Evolutionary conservation across 2,329 filamentous ascomycete genomes (phyloP), one percentile per base, ranked within the genome.

Genomic region (Dendryphion nanum): DNA sequence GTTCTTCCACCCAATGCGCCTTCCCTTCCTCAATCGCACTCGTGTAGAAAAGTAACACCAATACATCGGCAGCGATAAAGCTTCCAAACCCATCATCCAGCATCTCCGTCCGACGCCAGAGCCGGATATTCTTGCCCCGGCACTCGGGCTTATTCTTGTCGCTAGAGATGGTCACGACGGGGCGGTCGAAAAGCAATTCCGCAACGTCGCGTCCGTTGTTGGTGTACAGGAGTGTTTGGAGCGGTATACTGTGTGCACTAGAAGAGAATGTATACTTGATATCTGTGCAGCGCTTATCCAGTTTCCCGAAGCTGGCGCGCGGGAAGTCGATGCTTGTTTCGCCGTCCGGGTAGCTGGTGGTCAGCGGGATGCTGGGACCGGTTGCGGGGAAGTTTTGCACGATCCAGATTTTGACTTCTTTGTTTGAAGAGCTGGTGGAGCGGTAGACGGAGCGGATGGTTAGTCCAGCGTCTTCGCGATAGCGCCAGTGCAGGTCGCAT

Each of bases 1-100:
- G 58, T 30, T 63, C 59, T 35, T 63, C 56, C 3, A 63, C 58
- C 59, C 59, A 63, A 15, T 63, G 58, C 8, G 49, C 55, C 20
- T 50, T 52, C 4, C 56, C 55, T 20, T 55, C 55, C 7, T 40
- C 8, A 4, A 61, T 30, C 2, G 50, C 53, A 18, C 48, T 59
- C 2, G 59, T 61, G 36, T 60, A 63, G 33, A 62, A 62, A 3
- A 63, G 43, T 3, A 63, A 19, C 0, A 58, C 35, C 1, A 63
- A 40, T 1, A 57, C 52, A 8, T 60, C 51, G 10, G 42, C 41
- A 6, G 32, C 40, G 7, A 48, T 41, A n/a, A n/a, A n/a, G 2
- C 35, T 32, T 4, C 45, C 55, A 16, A 47, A 42, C 2, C 43
- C 24, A 6, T 42, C 50, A 1, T 50, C 26, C 3, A 44, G 45